phyloP scores from a whole-genome alignment of 345 rosid genomes.

The Gossypium bickii region DNA sequence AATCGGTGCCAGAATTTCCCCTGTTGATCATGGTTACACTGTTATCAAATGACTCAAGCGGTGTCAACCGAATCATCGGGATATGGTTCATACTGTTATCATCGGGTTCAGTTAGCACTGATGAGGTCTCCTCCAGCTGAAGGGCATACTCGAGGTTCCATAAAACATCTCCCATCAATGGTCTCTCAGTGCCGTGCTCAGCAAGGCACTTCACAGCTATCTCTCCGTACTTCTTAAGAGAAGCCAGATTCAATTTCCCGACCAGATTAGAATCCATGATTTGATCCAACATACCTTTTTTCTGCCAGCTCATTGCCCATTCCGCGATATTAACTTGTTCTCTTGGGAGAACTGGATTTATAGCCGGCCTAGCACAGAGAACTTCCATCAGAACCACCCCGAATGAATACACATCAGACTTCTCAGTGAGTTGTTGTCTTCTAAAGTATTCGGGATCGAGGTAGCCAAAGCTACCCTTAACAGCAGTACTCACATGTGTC shows the following conservation, averaged over 20 bases:
- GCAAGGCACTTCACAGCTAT: slow-evolving; percentile 96
- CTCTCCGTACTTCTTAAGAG: slow-evolving; percentile 89
- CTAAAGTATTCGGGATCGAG: slow-evolving; percentile 97
- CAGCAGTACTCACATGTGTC: slow-evolving; percentile 96
- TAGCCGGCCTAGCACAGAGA: slow-evolving; percentile 89
- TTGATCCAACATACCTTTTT: slow-evolving; percentile 90
- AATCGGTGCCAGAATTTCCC: slow-evolving; percentile 52
- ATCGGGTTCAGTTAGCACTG: slow-evolving; percentile 82
- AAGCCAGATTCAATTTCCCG: slow-evolving; percentile 79
- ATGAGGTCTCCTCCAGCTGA: slow-evolving; percentile 90
- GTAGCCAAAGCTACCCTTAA: slow-evolving; percentile 98
- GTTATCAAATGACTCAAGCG: slow-evolving; percentile 81
- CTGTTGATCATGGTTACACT: slow-evolving; percentile 73
- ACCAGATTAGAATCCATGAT: slow-evolving; percentile 82
- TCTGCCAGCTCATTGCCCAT: slow-evolving; percentile 97
- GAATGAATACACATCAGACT: slow-evolving; percentile 91
- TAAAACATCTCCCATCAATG: slow-evolving; percentile 93
- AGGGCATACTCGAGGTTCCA: slow-evolving; percentile 96
- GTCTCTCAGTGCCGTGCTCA: slow-evolving; percentile 86
- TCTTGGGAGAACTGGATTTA: slow-evolving; percentile 90
- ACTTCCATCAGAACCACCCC: slow-evolving; percentile 98
- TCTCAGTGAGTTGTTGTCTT: slow-evolving; percentile 91
- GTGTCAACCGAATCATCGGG: slow-evolving; percentile 70
- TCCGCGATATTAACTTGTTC: slow-evolving; percentile 98
- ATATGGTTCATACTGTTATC: slow-evolving; percentile 96